A percentile compares a stretch with the other conserved stretches of the same genome.
Evolutionary conservation across 345 rosid genomes (phyloP).

Genomic region (Alliaria petiolata): DNA sequence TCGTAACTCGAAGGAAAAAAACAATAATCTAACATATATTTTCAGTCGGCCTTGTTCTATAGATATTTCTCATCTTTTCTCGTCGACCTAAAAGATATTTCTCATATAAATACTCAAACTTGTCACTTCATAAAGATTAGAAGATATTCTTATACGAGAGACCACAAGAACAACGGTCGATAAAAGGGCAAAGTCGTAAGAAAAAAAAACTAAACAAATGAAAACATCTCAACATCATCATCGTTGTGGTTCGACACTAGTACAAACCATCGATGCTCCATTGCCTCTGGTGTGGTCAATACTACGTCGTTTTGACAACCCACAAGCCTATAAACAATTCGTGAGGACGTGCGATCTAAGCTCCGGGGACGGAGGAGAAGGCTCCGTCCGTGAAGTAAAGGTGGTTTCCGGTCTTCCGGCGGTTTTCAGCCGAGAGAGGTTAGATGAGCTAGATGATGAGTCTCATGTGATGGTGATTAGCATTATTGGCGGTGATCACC

Average conservation of each 20-base stretch:
- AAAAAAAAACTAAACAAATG: not conserved
- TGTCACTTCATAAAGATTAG: not conserved
- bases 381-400: constrained; percentile 51
- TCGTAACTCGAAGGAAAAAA: not conserved
- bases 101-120: constrained; percentile 8
- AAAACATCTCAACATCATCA: constrained; percentile 25
- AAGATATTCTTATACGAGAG: not conserved
- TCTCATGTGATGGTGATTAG: constrained; percentile 49
- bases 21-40: not conserved
- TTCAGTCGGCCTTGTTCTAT: constrained; percentile 13
- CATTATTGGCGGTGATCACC: constrained; percentile 66
- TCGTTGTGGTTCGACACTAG: constrained; percentile 44
- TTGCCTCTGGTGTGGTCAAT: constrained; percentile 61
- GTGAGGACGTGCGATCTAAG: constrained; percentile 49
- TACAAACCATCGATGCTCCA: constrained; percentile 57
- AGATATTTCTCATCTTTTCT: constrained; percentile 27
- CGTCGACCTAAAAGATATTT: constrained; percentile 24
- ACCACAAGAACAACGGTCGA: constrained; percentile 6
- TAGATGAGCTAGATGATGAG: constrained; percentile 66
- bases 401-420: constrained; percentile 66
- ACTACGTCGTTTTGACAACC: constrained; percentile 57
- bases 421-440: constrained; percentile 44
- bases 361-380: constrained; percentile 45
- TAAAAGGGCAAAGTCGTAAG: not conserved
- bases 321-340: constrained; percentile 67